Conservation (phyloP, 176 grass and related monocot species). For the Ensete glaucum region DNA sequence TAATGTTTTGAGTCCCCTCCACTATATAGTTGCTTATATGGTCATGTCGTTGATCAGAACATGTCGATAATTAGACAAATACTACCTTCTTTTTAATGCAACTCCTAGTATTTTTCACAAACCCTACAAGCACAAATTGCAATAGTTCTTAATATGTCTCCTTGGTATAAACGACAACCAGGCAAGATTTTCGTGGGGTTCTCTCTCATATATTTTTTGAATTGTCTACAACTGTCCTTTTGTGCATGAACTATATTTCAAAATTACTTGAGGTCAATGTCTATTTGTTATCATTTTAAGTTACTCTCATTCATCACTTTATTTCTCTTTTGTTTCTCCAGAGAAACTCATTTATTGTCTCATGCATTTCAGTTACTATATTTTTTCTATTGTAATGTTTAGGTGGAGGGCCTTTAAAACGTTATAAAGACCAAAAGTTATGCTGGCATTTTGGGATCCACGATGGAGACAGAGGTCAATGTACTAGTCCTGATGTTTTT, state of each 20-base stretch:
- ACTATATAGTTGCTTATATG: background rate
- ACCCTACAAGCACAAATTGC: background rate
- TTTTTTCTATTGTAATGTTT: conserved; percentile 19
- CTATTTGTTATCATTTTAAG: no score
- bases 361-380: background rate
- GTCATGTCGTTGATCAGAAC: background rate
- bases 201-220: background rate
- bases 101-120: background rate
- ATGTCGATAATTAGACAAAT: background rate
- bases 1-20: no score
- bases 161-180: background rate
- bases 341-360: background rate
- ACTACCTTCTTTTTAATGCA: background rate
- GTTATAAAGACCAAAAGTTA: conserved; percentile 74
- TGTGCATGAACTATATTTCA: no score
- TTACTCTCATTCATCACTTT: no score
- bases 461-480: conserved; percentile 57
- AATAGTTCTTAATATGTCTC: no score
- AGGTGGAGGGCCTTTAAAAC: conserved; percentile 48
- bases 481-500: conserved; percentile 69
- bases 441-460: conserved; percentile 75
- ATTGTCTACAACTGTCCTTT: no score
- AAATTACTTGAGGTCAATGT: no score
- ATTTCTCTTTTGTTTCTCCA: background rate
- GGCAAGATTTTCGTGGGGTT: background rate